Percentiles rank a stretch among this genome's conserved stretches.
phyloP scores from a whole-genome alignment of 345 rosid species.

The Odontarrhena argentea region DNA sequence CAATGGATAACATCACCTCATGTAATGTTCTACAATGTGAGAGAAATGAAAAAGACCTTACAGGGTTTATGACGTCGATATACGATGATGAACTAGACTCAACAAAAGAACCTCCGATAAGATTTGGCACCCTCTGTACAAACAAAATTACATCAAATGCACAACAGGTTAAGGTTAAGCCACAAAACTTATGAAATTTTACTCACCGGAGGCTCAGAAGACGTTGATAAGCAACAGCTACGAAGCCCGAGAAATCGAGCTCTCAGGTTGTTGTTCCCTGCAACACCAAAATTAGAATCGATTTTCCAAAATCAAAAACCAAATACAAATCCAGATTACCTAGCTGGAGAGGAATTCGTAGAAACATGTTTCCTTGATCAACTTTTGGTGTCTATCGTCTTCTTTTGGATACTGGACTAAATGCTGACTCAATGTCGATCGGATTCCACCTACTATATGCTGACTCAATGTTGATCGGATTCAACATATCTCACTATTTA shows the following conservation, averaged over 20 bases:
- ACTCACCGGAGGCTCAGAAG: slow-evolving; percentile 63
- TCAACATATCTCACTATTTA: too few relatives aligned
- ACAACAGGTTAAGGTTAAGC: too few relatives aligned
- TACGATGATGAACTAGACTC: slow-evolving; percentile 62
- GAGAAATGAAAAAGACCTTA: slow-evolving; percentile 30
- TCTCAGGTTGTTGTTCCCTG: slow-evolving; percentile 64
- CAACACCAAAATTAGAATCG: slow-evolving; percentile 24
- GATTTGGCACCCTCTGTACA: slow-evolving; percentile 82
- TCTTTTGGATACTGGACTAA: too few relatives aligned
- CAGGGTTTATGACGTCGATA: slow-evolving; percentile 89
- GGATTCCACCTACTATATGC: too few relatives aligned
- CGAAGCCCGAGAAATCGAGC: slow-evolving; percentile 49
- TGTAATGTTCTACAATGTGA: background rate
- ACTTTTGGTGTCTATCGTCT: too few relatives aligned
- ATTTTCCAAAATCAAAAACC: background rate
- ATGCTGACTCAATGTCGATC: too few relatives aligned
- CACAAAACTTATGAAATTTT: background rate
- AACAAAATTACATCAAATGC: slow-evolving; percentile 1
- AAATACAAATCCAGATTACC: slow-evolving; percentile 18
- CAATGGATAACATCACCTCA: background rate
- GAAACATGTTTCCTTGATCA: background rate
- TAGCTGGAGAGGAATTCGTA: slow-evolving; percentile 17
- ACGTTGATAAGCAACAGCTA: slow-evolving; percentile 54
- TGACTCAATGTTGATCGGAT: too few relatives aligned
- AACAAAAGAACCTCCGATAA: slow-evolving; percentile 79